Evolutionary conservation across 495 filamentous ascomycete genomes (phyloP).

Genomic region (Cenococcum geophilum): DNA sequence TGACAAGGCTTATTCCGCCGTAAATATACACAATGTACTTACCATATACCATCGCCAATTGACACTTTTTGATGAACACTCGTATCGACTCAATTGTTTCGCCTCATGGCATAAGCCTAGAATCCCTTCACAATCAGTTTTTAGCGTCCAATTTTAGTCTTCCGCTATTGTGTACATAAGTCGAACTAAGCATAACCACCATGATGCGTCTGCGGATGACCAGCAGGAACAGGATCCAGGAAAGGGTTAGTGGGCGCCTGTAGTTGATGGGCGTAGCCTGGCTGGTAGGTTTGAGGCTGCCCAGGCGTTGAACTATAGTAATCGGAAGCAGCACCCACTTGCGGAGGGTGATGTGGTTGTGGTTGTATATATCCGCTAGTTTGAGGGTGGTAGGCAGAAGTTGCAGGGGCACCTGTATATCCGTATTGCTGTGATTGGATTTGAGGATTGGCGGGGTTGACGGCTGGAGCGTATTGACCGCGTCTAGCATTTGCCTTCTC

Average conservation of each 20-base stretch:
- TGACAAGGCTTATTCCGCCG: too few species aligned
- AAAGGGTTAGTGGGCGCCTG: not conserved
- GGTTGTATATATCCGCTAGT: not conserved
- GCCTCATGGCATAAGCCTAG: too few species aligned
- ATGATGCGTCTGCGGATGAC: not conserved
- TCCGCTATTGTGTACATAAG: not conserved
- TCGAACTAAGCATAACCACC: not conserved
- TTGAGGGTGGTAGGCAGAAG: not conserved
- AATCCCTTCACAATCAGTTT: not conserved
- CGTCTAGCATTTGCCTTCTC: slow-evolving; percentile 13
- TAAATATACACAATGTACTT: too few species aligned
- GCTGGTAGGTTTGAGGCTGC: too few species aligned
- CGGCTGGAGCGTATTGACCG: slow-evolving; percentile 20
- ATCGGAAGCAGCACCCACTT: not conserved
- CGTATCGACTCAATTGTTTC: too few species aligned
- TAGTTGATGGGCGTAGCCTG: too few species aligned
- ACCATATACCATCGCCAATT: too few species aligned
- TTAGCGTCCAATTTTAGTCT: not conserved
- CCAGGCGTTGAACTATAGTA: not conserved
- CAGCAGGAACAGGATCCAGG: not conserved
- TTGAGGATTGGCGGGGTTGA: slow-evolving; percentile 15
- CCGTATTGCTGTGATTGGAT: not conserved
- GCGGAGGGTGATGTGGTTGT: not conserved
- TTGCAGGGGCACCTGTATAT: not conserved
- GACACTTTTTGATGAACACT: too few species aligned